A percentile compares a stretch with the other conserved stretches of the same genome.
phyloP scores from a whole-genome alignment of 179 eudicot species.

The Beta lomatogona region DNA sequence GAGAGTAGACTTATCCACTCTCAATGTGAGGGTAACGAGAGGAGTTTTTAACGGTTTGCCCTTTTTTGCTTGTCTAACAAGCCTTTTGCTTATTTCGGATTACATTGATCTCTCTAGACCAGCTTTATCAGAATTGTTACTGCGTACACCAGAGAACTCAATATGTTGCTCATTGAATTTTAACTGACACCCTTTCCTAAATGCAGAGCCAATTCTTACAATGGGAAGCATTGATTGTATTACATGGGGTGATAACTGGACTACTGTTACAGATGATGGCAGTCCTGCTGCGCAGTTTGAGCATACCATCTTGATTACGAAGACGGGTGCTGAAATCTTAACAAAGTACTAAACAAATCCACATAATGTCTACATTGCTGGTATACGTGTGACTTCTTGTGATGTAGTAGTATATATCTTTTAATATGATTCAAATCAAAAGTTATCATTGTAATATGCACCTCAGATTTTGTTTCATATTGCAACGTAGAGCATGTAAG shows the following conservation, averaged over 20 bases:
- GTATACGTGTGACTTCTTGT: neutral
- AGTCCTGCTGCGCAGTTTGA: conserved; percentile 96
- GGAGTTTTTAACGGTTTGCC: too few species aligned
- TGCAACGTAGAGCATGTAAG: too few species aligned
- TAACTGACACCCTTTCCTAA: neutral
- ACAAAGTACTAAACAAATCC: conserved; percentile 49
- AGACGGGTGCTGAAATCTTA: conserved; percentile 88
- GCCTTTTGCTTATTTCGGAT: neutral
- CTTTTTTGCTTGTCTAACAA: too few species aligned
- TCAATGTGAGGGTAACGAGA: too few species aligned
- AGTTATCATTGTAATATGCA: neutral
- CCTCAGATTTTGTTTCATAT: too few species aligned
- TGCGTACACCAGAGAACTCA: neutral
- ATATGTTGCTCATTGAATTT: neutral
- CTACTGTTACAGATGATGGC: conserved; percentile 81
- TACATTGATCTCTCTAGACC: neutral
- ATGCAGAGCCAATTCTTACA: conserved; percentile 94
- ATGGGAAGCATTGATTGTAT: conserved; percentile 67
- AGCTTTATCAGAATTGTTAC: neutral
- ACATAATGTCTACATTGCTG: neutral
- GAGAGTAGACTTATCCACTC: too few species aligned
- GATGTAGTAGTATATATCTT: neutral
- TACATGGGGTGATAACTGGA: conserved; percentile 97
- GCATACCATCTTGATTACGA: conserved; percentile 88
- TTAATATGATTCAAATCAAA: neutral